phyloP scores from a whole-genome alignment of 352 stramenopile species.

The Hyaloperonospora arabidopsidis region DNA sequence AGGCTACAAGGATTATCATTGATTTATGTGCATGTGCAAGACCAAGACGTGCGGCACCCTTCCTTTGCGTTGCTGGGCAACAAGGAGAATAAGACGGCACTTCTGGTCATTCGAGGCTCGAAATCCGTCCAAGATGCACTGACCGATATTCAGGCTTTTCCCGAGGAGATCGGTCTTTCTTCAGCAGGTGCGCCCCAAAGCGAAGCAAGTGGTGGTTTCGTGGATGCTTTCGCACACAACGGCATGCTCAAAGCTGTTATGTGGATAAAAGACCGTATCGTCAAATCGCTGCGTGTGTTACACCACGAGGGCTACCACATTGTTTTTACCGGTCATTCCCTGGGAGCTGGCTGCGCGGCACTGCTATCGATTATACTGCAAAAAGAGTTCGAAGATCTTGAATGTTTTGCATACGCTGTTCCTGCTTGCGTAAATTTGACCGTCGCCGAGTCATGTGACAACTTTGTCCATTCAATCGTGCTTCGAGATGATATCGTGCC shows the following conservation, averaged over 20 bases:
- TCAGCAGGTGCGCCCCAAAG: slow-evolving; percentile 30
- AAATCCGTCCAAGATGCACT: slow-evolving; percentile 83
- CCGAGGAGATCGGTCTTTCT: slow-evolving; percentile 58
- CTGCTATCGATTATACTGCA: slow-evolving; percentile 80
- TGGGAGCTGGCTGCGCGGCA: slow-evolving; percentile 68
- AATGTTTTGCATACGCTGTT: slow-evolving; percentile 83
- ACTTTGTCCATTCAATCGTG: slow-evolving; percentile 80
- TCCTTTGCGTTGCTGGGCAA: slow-evolving; percentile 74
- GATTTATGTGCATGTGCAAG: slow-evolving; percentile 78
- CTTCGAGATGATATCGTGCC: slow-evolving; percentile 82
- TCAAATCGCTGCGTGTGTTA: slow-evolving; percentile 61
- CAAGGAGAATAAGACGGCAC: slow-evolving; percentile 69
- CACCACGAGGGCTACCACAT: slow-evolving; percentile 76
- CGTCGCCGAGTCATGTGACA: slow-evolving; percentile 63
- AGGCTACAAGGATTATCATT: slow-evolving; percentile 69
- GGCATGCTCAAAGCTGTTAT: slow-evolving; percentile 81
- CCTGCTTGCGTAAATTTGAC: slow-evolving; percentile 77
- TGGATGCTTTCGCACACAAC: slow-evolving; percentile 82
- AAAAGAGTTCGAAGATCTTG: slow-evolving; percentile 72
- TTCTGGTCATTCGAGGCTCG: slow-evolving; percentile 75
- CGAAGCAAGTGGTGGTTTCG: slow-evolving; percentile 57
- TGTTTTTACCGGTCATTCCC: slow-evolving; percentile 72
- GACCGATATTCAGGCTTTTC: slow-evolving; percentile 78
- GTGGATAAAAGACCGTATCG: slow-evolving; percentile 83
- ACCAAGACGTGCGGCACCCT: slow-evolving; percentile 69